Evolutionary conservation across 108 stramenopile species (phyloP).

Genomic region (Skeletonema grethae): DNA sequence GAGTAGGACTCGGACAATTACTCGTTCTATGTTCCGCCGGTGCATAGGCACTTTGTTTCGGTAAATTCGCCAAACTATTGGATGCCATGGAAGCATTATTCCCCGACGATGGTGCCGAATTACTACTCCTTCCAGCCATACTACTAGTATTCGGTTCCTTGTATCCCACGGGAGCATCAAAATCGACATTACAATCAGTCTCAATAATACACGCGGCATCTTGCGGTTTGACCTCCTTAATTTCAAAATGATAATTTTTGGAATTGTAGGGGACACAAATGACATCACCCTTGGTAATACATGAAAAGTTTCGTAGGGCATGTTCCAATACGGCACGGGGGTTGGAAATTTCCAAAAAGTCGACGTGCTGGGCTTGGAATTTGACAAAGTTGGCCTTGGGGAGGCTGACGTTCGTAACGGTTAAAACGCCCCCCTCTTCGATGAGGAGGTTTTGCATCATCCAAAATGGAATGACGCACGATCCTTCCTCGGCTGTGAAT

Average conservation of each 20-base stretch:
- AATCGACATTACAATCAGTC: constrained; percentile 95
- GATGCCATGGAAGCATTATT: constrained; percentile 12
- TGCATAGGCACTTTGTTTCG: constrained; percentile 53
- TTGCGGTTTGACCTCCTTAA: constrained; percentile 91
- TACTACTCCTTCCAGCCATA: no score
- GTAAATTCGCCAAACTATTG: constrained; percentile 38
- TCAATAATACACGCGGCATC: constrained; percentile 96
- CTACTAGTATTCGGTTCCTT: constrained; percentile 59
- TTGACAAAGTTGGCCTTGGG: constrained; percentile 98
- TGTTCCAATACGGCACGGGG: constrained; percentile 97
- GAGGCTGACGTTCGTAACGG: constrained; percentile 92
- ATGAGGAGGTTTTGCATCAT: constrained; percentile 97
- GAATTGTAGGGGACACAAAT: constrained; percentile 97
- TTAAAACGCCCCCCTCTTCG: constrained; percentile 90
- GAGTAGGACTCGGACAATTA: constrained; percentile 72
- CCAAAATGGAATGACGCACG: constrained; percentile 98
- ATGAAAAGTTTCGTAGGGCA: constrained; percentile 93
- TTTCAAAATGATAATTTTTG: constrained; percentile 94
- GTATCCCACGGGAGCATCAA: constrained; percentile 95
- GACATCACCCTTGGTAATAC: constrained; percentile 97
- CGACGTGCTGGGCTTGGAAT: constrained; percentile 97
- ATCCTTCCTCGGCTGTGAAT: constrained; percentile 99
- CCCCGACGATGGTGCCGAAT: constrained; percentile 26
- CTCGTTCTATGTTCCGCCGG: constrained; percentile 48
- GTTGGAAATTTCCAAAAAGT: constrained; percentile 98